Evolutionary conservation across 78 protist genomes (phyloP), one percentile per base, ranked within the genome.

Genomic region (Dictyostelium capitatum): DNA sequence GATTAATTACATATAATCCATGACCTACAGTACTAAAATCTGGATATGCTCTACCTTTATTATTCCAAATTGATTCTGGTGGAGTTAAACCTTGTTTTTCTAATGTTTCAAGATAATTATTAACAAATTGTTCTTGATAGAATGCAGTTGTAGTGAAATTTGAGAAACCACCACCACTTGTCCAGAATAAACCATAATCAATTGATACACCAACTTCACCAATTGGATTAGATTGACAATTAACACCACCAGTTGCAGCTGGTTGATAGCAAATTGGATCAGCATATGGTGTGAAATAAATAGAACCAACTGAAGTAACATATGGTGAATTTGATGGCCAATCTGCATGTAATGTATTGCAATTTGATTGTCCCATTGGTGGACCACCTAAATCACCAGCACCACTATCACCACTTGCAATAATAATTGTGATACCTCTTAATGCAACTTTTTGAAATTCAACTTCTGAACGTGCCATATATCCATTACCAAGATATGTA

Each of bases 91-190:
- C 19, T 5, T 48, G 78, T 28, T 84, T 51, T 14, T 69, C 6
- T 46, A 47, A 73, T 73, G n/a, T 73, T 2, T 50, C 47, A 17
- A 87, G n/a, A 65, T 95, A 96, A 17, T 8, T 25, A 25, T 41
- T 8, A 14, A 95, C 98, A 28, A 79, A 92, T 30, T 6, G 59
- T 12, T 48, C 12, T 82, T 96, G 98, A 79, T 79, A 96, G 17
- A 25, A 43, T 0, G 98, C 95, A 30, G n/a, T 73, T 7, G 43
- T 41, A 6, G 80, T 87, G 30, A 56, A 28, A 87, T 77, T 72
- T 30, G 89, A 64, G 80, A 96, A 93, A 57, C 98, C 98, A 53
- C 98, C 98, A 25, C 97, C 96, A 25, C 93, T 30, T 4, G 95
- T 85, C 90, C 83, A 67, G 69, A 77, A 25, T 77, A 64, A 79